These are phyloP conservation scores for Aspergillus novofumigatus DNA, from an alignment of 2,329 filamentous ascomycete species.

Conservation along the genomic window DNA sequence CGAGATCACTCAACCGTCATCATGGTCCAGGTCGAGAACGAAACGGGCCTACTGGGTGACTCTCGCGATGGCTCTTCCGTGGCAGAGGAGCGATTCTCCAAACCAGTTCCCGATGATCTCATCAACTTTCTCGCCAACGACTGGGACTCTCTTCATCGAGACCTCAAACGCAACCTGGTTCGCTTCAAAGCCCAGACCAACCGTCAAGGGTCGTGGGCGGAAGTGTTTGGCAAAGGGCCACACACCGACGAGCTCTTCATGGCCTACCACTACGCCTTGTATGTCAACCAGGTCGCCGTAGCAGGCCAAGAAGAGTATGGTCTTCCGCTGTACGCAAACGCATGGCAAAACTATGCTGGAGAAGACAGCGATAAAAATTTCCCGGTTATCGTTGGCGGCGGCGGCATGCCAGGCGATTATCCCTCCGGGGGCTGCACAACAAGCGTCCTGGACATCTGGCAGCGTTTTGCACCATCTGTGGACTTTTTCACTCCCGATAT, in stretches of 20 bases:
- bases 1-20: slow-evolving; percentile 47
- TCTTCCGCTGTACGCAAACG: slow-evolving; percentile 45
- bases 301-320: slow-evolving; percentile 41
- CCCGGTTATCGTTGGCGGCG: slow-evolving; percentile 41
- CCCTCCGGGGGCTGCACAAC: slow-evolving; percentile 45
- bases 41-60: slow-evolving; percentile 51
- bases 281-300: slow-evolving; percentile 39
- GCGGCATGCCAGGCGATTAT: slow-evolving; percentile 42
- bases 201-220: slow-evolving; percentile 31
- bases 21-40: slow-evolving; percentile 58
- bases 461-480: slow-evolving; percentile 39
- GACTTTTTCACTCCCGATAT: slow-evolving; percentile 48
- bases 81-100: slow-evolving; percentile 41
- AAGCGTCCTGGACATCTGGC: slow-evolving; percentile 46
- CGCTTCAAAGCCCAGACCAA: slow-evolving; percentile 19
- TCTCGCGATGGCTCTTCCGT: slow-evolving; percentile 45
- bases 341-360: slow-evolving; percentile 44
- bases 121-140: slow-evolving; percentile 22
- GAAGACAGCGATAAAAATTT: slow-evolving; percentile 29
- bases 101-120: slow-evolving; percentile 36
- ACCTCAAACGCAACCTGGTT: slow-evolving; percentile 23
- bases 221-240: slow-evolving; percentile 37
- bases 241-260: slow-evolving; percentile 47
- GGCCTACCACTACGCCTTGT: slow-evolving; percentile 43
- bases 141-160: slow-evolving; percentile 11